Percentiles rank a stretch among this genome's conserved stretches.
phyloP scores from a whole-genome alignment of 2,329 filamentous ascomycete genomes.

The Graphilbum ipis-grandicollis region DNA sequence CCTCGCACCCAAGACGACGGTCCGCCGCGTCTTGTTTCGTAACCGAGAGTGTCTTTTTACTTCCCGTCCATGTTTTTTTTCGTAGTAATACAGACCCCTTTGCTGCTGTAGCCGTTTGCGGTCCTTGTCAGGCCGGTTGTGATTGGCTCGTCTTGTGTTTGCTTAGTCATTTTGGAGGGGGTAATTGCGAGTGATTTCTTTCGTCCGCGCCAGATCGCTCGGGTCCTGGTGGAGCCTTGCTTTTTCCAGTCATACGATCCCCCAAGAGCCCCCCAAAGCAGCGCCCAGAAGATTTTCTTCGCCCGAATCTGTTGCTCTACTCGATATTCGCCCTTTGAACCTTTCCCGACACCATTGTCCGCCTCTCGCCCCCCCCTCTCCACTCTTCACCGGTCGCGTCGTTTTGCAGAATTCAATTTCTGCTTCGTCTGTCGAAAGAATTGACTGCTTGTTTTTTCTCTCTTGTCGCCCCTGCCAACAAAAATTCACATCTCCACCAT shows the following conservation, averaged over 20 bases:
- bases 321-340: too few species aligned
- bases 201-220: slow-evolving; percentile 8
- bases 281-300: slow-evolving; percentile 4
- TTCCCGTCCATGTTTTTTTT: too few species aligned
- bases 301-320: slow-evolving; percentile 2
- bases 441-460: too few species aligned
- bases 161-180: background rate
- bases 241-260: slow-evolving; percentile 10
- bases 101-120: background rate
- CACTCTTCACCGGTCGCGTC: background rate
- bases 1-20: background rate
- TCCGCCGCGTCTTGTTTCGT: background rate
- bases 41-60: too few species aligned
- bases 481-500: too few species aligned
- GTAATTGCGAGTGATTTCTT: slow-evolving; percentile 11
- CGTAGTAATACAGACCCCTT: too few species aligned
- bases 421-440: slow-evolving; percentile 1
- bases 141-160: slow-evolving; percentile 1
- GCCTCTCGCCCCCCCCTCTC: background rate
- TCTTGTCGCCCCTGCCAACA: too few species aligned
- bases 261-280: slow-evolving; percentile 1
- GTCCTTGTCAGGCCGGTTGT: background rate
- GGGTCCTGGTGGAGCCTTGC: slow-evolving; percentile 7
- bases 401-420: background rate
- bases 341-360: too few species aligned